Percentiles rank a stretch among this genome's conserved stretches.
Conservation (phyloP, 1,284 basidiomycete genomes). For the Tilletia caries region DNA sequence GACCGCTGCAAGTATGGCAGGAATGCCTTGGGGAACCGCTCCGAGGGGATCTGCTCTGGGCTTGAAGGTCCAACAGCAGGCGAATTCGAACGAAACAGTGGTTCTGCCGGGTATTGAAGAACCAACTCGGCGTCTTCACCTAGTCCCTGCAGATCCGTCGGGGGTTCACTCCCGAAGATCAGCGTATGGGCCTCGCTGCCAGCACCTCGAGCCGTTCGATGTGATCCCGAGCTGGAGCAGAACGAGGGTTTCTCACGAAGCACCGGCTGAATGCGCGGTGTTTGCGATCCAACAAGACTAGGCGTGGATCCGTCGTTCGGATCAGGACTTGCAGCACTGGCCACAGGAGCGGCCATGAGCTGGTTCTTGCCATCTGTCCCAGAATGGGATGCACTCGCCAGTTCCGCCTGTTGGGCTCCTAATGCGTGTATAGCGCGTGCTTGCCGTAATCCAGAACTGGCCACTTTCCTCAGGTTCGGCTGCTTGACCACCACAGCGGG, state of each 20-base stretch:
- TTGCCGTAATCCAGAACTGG: constrained; percentile 1
- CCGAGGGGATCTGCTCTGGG: neutral
- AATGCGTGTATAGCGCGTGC: neutral
- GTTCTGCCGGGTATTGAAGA: constrained; percentile 4
- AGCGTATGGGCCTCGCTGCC: constrained; percentile 5
- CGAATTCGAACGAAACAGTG: neutral
- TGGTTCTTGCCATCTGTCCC: too few relatives aligned
- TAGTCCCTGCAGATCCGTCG: neutral
- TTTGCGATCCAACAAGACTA: neutral
- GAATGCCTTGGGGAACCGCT: neutral
- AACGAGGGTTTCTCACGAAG: constrained; percentile 10
- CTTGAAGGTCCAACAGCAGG: neutral
- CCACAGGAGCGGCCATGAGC: neutral
- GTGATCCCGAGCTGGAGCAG: constrained; percentile 2
- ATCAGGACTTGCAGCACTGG: neutral
- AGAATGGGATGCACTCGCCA: too few relatives aligned
- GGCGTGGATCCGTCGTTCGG: neutral
- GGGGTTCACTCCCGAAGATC: neutral
- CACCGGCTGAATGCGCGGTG: neutral
- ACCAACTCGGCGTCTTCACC: constrained; percentile 10
- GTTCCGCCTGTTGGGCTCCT: too few relatives aligned
- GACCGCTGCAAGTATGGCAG: neutral
- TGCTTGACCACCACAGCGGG: constrained; percentile 11
- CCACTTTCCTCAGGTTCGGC: constrained; percentile 1
- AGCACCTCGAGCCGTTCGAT: constrained; percentile 5